phyloP scores from a whole-genome alignment of 306 rosid species.

The Fragaria vesca region DNA sequence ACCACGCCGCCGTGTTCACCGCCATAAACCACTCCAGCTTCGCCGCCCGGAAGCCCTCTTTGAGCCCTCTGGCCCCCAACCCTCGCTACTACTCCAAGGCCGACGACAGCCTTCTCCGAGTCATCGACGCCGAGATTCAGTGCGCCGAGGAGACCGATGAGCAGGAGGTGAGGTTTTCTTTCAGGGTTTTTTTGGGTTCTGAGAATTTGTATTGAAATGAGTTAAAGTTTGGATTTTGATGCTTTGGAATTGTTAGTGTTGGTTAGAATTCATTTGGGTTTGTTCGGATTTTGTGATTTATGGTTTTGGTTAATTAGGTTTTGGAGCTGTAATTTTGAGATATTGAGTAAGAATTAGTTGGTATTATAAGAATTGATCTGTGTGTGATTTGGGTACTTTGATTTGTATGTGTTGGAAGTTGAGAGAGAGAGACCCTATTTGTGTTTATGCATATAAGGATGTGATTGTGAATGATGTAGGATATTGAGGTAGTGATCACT shows the following conservation, averaged over 20 bases:
- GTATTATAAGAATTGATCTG: not conserved
- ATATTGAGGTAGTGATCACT: not conserved
- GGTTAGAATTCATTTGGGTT: not conserved
- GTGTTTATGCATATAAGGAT: not conserved
- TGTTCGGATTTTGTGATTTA: not conserved
- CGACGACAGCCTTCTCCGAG: constrained; percentile 55
- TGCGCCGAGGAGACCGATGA: constrained; percentile 63
- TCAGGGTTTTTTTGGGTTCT: not conserved
- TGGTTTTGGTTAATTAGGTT: not conserved
- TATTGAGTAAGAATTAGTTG: not conserved
- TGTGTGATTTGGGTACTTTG: not conserved
- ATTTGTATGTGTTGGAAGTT: not conserved
- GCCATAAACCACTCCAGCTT: constrained; percentile 34
- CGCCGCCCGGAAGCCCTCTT: constrained; percentile 9
- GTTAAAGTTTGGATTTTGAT: not conserved
- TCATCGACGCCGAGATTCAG: constrained; percentile 64
- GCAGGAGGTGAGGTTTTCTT: constrained; percentile 42
- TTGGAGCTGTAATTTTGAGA: not conserved
- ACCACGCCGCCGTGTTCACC: constrained; percentile 31
- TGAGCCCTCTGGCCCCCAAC: constrained; percentile 25
- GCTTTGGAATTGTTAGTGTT: not conserved
- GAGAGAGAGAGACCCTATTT: not conserved
- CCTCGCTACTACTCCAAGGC: constrained; percentile 54
- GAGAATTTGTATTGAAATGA: not conserved
- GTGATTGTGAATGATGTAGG: not conserved